Conservation (phyloP, 257 asterid genomes). For the Petunia axillaris region DNA sequence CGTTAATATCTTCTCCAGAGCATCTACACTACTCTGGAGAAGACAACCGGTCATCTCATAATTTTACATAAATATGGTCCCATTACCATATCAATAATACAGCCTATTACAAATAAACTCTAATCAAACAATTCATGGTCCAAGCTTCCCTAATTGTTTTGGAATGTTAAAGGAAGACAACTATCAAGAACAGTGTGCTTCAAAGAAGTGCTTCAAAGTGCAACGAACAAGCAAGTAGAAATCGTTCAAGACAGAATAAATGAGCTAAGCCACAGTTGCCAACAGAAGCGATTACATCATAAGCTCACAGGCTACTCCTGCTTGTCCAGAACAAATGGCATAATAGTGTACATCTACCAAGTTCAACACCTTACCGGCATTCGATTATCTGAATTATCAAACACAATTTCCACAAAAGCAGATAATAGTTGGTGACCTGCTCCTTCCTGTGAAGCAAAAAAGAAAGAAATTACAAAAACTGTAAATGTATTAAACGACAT, state of each 20-base stretch:
- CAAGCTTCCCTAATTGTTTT: too few relatives aligned
- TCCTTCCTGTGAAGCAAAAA: constrained; percentile 72
- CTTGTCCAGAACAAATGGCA: constrained; percentile 17
- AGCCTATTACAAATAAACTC: background rate
- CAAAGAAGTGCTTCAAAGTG: background rate
- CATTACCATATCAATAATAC: background rate
- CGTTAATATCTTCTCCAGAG: too few relatives aligned
- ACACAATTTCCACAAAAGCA: constrained; percentile 98
- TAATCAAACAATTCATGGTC: background rate
- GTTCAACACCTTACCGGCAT: constrained; percentile 65
- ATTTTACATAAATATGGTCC: background rate
- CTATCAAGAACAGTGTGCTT: background rate
- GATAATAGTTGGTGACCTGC: constrained; percentile 92
- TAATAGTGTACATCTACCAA: background rate
- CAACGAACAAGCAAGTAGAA: constrained; percentile 1
- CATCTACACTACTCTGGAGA: background rate
- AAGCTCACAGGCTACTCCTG: constrained; percentile 15
- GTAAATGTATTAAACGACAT: background rate
- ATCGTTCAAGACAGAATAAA: constrained; percentile 7
- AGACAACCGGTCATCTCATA: background rate
- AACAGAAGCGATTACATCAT: constrained; percentile 7
- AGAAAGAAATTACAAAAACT: background rate
- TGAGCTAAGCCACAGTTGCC: background rate
- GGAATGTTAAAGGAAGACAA: too few relatives aligned
- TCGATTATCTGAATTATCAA: constrained; percentile 95